These are phyloP conservation scores for Backusella westeae DNA, from an alignment of 192 early-diverging fungal species.

Conservation along the genomic window DNA sequence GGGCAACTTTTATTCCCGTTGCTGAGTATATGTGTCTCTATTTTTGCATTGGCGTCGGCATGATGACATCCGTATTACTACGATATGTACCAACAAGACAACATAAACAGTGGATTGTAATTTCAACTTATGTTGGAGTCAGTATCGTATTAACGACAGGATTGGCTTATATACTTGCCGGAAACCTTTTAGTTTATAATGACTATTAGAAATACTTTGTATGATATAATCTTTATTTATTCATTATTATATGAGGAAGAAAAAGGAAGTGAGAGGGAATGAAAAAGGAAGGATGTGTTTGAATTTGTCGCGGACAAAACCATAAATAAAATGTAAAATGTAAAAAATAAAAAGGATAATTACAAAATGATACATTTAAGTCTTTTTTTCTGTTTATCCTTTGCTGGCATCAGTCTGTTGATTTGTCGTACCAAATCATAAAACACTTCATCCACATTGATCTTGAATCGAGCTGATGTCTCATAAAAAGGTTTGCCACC, in stretches of 20 bases:
- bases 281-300: not conserved
- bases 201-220: slow-evolving; percentile 17
- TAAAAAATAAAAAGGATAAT: not conserved
- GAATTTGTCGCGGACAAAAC: slow-evolving; percentile 1
- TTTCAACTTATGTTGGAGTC: not conserved
- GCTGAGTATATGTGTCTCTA: slow-evolving; percentile 16
- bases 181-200: slow-evolving; percentile 22
- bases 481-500: slow-evolving; percentile 75
- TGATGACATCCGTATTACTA: not conserved
- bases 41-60: slow-evolving; percentile 3
- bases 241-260: not conserved
- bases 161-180: slow-evolving; percentile 16
- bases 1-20: slow-evolving; percentile 23
- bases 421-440: slow-evolving; percentile 87
- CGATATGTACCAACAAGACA: not conserved
- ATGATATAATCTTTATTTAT: not conserved
- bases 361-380: slow-evolving; percentile 23
- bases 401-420: slow-evolving; percentile 72
- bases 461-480: slow-evolving; percentile 81
- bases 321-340: not conserved
- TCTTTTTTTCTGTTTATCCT: slow-evolving; percentile 39
- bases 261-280: not conserved
- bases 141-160: not conserved
- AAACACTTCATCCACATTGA: slow-evolving; percentile 90
- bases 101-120: not conserved